Conservation (phyloP, 2,329 filamentous ascomycete species). For the Trichoderma sp. region DNA sequence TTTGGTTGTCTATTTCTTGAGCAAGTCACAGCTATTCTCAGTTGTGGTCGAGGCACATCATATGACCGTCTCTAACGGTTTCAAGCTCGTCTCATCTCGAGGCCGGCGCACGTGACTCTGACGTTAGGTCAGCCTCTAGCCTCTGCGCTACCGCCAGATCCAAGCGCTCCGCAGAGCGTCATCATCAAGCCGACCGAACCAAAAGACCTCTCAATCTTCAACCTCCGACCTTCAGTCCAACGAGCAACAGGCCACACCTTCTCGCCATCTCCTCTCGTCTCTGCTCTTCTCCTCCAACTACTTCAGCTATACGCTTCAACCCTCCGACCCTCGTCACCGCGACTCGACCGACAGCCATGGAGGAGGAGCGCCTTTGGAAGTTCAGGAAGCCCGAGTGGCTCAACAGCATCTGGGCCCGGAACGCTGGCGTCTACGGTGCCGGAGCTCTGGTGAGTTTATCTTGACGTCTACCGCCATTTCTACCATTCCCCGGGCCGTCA, state of each 20-base stretch:
- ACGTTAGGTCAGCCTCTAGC: slow-evolving; percentile 23
- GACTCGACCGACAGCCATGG: slow-evolving; percentile 48
- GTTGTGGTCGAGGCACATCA: no score
- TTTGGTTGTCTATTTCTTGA: no score
- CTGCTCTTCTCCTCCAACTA: not conserved
- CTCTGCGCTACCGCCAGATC: slow-evolving; percentile 22
- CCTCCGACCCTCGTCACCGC: not conserved
- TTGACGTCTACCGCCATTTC: no score
- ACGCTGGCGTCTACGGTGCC: slow-evolving; percentile 63
- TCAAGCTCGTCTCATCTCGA: no score
- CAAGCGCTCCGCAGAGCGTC: slow-evolving; percentile 20
- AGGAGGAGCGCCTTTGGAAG: slow-evolving; percentile 68
- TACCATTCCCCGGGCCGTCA: no score
- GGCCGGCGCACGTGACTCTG: slow-evolving; percentile 26
- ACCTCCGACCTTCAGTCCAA: not conserved
- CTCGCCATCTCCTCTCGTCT: not conserved
- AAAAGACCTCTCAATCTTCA: slow-evolving; percentile 4
- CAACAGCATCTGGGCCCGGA: slow-evolving; percentile 65
- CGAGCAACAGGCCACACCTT: no score
- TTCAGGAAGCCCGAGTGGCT: slow-evolving; percentile 68
- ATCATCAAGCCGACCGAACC: slow-evolving; percentile 8
- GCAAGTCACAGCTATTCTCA: no score
- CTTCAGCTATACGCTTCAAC: not conserved
- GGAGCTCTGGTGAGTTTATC: slow-evolving; percentile 60
- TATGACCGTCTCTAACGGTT: no score